Percentiles rank a stretch among this genome's conserved stretches.
phyloP scores from a whole-genome alignment of 352 stramenopile genomes.

The Globisporangium lucens region DNA sequence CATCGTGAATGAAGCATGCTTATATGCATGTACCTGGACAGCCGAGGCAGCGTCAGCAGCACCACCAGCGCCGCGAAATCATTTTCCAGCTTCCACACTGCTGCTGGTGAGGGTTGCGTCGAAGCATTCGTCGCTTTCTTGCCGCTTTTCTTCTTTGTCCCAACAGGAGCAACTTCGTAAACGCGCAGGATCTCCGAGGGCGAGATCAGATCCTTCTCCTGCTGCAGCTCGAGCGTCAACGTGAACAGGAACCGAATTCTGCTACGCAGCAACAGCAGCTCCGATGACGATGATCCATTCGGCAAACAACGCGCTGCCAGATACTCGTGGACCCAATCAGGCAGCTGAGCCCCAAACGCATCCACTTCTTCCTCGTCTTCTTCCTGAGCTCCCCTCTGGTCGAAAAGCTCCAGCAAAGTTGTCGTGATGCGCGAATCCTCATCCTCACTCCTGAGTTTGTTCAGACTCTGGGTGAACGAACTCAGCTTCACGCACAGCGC shows the following conservation, averaged over 20 bases:
- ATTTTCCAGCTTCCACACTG: constrained; percentile 42
- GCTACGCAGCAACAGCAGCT: constrained; percentile 1
- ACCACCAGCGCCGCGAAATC: constrained; percentile 65
- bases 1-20: neutral
- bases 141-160: constrained; percentile 18
- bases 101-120: neutral
- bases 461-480: constrained; percentile 26
- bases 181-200: constrained; percentile 35
- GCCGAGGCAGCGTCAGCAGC: constrained; percentile 54
- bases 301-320: constrained; percentile 43
- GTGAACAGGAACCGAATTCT: constrained; percentile 42
- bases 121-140: constrained; percentile 12
- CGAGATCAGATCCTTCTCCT: constrained; percentile 44
- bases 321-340: constrained; percentile 55
- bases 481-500: constrained; percentile 50
- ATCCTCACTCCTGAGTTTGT: constrained; percentile 1
- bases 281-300: neutral
- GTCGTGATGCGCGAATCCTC: constrained; percentile 11
- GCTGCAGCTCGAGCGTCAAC: constrained; percentile 42
- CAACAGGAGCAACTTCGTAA: constrained; percentile 2
- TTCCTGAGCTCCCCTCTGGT: neutral
- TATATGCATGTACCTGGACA: constrained; percentile 39
- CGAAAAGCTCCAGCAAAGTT: constrained; percentile 21
- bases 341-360: constrained; percentile 14
- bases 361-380: neutral